Evolutionary conservation across 352 stramenopile species (phyloP), one percentile per base, ranked within the genome.

Genomic region (Thalassiosira delicatula): DNA sequence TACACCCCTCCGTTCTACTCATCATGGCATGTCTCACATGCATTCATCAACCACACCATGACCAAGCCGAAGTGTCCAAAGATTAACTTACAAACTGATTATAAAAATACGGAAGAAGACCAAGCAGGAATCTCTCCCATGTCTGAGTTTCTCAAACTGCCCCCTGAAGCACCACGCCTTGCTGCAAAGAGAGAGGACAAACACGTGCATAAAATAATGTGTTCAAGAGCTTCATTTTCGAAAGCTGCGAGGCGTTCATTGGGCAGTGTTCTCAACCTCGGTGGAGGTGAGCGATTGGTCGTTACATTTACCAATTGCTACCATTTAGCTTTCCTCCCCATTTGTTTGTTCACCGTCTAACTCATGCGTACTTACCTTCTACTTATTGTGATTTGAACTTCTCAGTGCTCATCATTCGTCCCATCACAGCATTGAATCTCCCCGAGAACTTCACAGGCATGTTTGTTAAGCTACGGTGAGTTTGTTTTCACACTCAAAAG

Each of bases 361-460:
- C 32, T 72, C 60, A 61, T 27, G 35, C 29, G 21, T 29, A 21
- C 40, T 62, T 51, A 29, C 40, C 17, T 54, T 21, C 21, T 61
- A 57, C 19, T 66, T 57, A 53, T 30, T 59, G 76, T 71, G 11
- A 46, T 32, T 32, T 19, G 3, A 63, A 51, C n/a, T 57, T 32
- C 69, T 21, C 35, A 81, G 77, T 89, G 33, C 83, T 95, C 7
- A 93, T 78, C 5, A 89, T 95, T 61, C 74, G 89, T 21, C 89
- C 88, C 44, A 88, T 94, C 40, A 92, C 85, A 62, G 91, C 86
- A 1, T 68, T 94, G 60, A 94, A 94, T 83, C 82, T 95, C 40
- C 85, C 90, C 19, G 86, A 93, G 63, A 84, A 74, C 32, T 93
- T 88, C 57, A 90, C 73, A n/a, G 81, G 83, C 11, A 94, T 94